A percentile compares a stretch with the other conserved stretches of the same genome.
These are phyloP conservation scores for Pterocarpus macrocarpus DNA, from an alignment of 306 rosid genomes.

Conservation along the genomic window DNA sequence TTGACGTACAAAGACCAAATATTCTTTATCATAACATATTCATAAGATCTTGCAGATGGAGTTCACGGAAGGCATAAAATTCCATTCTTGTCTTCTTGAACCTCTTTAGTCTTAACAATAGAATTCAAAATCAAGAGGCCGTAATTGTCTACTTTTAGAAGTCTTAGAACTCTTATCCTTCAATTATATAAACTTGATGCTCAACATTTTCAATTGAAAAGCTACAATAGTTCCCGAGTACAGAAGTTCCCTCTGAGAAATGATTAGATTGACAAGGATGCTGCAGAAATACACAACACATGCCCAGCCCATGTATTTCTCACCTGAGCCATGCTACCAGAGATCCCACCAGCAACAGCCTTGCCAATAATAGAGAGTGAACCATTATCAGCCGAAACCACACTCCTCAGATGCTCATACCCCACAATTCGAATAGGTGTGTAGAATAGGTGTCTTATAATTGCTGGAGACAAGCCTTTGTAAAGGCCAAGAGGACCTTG, in stretches of 20 bases:
- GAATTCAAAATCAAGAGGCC: neutral
- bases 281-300: constrained; percentile 17
- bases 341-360: constrained; percentile 78
- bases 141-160: neutral
- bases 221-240: neutral
- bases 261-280: constrained; percentile 1
- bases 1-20: neutral
- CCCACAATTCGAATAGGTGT: constrained; percentile 85
- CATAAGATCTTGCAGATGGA: constrained; percentile 19
- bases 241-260: constrained; percentile 11
- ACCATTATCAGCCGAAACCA: constrained; percentile 50
- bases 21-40: neutral
- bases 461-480: constrained; percentile 88
- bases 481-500: constrained; percentile 79
- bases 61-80: neutral
- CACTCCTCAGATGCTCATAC: constrained; percentile 72
- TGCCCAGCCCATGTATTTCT: constrained; percentile 36
- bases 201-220: constrained; percentile 18
- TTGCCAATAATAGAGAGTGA: constrained; percentile 63
- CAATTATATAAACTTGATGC: neutral
- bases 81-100: neutral
- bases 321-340: constrained; percentile 89
- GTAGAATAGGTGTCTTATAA: constrained; percentile 77
- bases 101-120: neutral
- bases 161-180: constrained; percentile 1